Evolutionary conservation across 345 rosid species (phyloP).

Genomic region (Moricandia moricandioides): DNA sequence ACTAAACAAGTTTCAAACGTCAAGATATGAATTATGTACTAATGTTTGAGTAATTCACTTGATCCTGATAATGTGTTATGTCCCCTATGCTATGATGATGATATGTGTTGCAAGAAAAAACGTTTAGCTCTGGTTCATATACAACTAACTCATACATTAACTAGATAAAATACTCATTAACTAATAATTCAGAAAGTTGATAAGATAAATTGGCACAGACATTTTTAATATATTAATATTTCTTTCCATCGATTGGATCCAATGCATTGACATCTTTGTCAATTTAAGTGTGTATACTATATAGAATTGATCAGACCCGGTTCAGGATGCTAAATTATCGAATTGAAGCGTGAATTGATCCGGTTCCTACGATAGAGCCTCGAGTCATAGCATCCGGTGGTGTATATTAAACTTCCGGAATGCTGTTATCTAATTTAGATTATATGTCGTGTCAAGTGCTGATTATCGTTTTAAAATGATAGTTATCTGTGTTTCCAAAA

Average conservation of each 20-base stretch:
- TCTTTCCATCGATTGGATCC: neutral
- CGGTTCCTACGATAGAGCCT: neutral
- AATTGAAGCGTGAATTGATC: neutral
- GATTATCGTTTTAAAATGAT: neutral
- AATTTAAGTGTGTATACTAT: neutral
- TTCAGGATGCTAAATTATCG: neutral
- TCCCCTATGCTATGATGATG: neutral
- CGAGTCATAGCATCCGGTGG: neutral
- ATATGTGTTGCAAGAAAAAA: neutral
- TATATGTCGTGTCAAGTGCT: conserved; percentile 1
- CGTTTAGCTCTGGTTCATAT: neutral
- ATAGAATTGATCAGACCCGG: neutral
- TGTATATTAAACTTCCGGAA: neutral
- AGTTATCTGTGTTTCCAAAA: too few species aligned
- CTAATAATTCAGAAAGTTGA: neutral
- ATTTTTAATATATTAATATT: neutral
- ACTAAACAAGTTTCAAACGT: neutral
- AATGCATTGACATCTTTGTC: neutral
- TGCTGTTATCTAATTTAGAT: neutral
- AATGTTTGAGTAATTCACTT: neutral
- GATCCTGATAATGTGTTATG: neutral
- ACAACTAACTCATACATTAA: neutral
- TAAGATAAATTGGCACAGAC: neutral
- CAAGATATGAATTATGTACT: neutral
- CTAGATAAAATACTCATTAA: neutral